These are phyloP conservation scores for Yarrowia sp. DNA, from an alignment of 805 yeast species.

Conservation along the genomic window DNA sequence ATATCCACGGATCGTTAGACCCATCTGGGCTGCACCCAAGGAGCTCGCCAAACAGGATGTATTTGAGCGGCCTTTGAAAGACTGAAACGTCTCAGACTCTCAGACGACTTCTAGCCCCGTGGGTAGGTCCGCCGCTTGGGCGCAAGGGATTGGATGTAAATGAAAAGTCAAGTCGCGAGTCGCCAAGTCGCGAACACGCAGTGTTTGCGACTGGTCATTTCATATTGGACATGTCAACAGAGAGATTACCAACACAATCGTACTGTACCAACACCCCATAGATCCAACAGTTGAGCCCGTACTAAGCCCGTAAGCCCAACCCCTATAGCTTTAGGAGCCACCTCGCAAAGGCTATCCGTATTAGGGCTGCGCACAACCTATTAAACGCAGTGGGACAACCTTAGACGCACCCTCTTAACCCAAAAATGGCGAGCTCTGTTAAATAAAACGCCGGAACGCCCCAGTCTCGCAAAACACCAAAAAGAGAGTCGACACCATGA, in stretches of 20 bases:
- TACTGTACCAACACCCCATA: too few species aligned
- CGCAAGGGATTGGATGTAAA: constrained; percentile 16
- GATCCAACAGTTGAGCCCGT: too few species aligned
- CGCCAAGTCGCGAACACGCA: background rate
- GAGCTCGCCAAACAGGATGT: too few species aligned
- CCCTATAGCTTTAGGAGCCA: too few species aligned
- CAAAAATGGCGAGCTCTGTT: background rate
- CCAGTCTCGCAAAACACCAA: background rate
- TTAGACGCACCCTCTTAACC: background rate
- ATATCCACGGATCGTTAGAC: too few species aligned
- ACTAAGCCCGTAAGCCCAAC: too few species aligned
- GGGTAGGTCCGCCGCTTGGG: constrained; percentile 1
- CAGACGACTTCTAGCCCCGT: background rate
- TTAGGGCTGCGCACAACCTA: background rate
- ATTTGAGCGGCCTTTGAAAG: too few species aligned
- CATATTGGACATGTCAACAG: background rate
- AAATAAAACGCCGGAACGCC: background rate
- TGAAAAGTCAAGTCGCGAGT: background rate
- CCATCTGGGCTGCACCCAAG: too few species aligned
- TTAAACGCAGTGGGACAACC: constrained; percentile 2
- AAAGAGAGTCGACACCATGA: background rate
- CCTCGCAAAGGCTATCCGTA: background rate
- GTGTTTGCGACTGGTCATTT: background rate
- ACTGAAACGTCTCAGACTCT: background rate
- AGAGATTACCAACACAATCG: too few species aligned